These are phyloP conservation scores for Apiospora rasikravindrae DNA, from an alignment of 2,329 filamentous ascomycete genomes.

Conservation along the genomic window DNA sequence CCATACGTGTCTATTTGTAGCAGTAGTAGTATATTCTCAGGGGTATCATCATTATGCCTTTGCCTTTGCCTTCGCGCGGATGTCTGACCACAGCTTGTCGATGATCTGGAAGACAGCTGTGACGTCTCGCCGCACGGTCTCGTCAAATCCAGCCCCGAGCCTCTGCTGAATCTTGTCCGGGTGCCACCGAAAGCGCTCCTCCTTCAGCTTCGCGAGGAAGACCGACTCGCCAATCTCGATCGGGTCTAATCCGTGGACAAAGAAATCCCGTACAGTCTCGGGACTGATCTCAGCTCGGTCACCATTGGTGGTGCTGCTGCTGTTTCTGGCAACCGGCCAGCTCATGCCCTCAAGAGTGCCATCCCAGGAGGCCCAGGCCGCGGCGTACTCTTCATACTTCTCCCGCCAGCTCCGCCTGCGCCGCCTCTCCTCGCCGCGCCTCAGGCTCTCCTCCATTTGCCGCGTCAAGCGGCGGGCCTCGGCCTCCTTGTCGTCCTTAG, in stretches of 20 bases:
- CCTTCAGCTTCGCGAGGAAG: constrained; percentile 66
- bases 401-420: constrained; percentile 58
- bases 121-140: constrained; percentile 74
- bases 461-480: constrained; percentile 55
- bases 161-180: constrained; percentile 96
- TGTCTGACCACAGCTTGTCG: constrained; percentile 78
- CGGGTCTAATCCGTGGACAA: constrained; percentile 56
- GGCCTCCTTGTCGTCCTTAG: constrained; percentile 44
- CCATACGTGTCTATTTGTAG: neutral
- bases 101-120: constrained; percentile 92
- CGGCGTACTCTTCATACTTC: constrained; percentile 69
- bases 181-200: constrained; percentile 92
- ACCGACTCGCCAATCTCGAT: constrained; percentile 51
- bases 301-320: constrained; percentile 48
- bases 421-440: constrained; percentile 68
- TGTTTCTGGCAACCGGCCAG: constrained; percentile 67
- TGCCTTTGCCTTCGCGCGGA: constrained; percentile 42
- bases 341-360: constrained; percentile 50
- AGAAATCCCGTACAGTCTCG: constrained; percentile 56
- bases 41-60: neutral
- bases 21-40: neutral
- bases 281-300: constrained; percentile 43
- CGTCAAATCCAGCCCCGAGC: constrained; percentile 75
- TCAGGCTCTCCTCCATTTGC: constrained; percentile 73
- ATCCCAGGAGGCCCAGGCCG: constrained; percentile 66